Conservation (phyloP, 371 early-diverging fungal species). For the Rhizopus arrhizus region DNA sequence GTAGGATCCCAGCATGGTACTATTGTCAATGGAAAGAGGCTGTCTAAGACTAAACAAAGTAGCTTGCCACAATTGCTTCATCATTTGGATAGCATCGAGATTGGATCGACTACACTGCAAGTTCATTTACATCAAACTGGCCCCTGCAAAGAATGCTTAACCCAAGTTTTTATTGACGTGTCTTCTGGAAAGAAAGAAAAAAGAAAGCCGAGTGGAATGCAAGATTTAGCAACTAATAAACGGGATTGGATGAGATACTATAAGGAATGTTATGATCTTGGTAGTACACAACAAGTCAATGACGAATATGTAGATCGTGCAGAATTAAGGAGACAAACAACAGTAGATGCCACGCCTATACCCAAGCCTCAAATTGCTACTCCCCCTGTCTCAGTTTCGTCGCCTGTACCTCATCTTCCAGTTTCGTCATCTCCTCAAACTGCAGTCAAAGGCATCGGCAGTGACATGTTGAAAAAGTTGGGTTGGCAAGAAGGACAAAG, state of each 20-base stretch:
- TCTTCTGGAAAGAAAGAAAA: slow-evolving; percentile 14
- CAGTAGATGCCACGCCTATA: background rate
- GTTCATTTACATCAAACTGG: slow-evolving; percentile 39
- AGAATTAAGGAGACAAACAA: slow-evolving; percentile 15
- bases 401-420: too few species aligned
- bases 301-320: slow-evolving; percentile 24
- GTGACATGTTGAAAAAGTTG: slow-evolving; percentile 39
- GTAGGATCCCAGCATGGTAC: slow-evolving; percentile 53
- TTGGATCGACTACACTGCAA: slow-evolving; percentile 41
- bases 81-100: slow-evolving; percentile 33
- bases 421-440: background rate
- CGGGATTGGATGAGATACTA: slow-evolving; percentile 17
- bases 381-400: too few species aligned
- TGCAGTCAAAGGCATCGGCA: slow-evolving; percentile 35
- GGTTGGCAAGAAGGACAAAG: slow-evolving; percentile 53
- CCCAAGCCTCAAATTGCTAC: slow-evolving; percentile 6
- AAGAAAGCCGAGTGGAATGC: background rate
- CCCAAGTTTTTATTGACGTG: slow-evolving; percentile 23
- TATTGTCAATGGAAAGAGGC: slow-evolving; percentile 35
- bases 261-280: slow-evolving; percentile 5
- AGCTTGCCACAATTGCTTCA: slow-evolving; percentile 34
- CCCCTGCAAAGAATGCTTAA: slow-evolving; percentile 39
- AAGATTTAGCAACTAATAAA: slow-evolving; percentile 18
- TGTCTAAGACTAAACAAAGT: slow-evolving; percentile 40
- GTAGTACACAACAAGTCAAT: background rate